Evolutionary conservation across 1,139 yeast species (phyloP).

Genomic region (Geotrichum candidum): DNA sequence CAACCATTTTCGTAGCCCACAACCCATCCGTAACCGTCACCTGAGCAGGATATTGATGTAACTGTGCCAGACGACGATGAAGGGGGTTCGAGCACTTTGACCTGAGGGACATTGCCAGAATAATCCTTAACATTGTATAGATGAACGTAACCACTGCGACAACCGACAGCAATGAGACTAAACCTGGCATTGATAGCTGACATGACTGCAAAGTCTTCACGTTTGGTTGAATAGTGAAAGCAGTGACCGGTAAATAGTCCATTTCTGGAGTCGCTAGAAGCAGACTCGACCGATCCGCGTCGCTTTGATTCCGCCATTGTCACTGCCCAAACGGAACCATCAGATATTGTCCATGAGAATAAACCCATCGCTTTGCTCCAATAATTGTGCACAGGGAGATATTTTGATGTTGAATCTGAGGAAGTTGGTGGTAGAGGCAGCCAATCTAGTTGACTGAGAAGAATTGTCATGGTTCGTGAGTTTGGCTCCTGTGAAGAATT

Average conservation of each 20-base stretch:
- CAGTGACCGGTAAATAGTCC: conserved; percentile 21
- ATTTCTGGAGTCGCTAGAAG: conserved; percentile 3
- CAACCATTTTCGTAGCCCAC: conserved; percentile 37
- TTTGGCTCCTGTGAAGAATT: not conserved
- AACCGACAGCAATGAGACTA: conserved; percentile 35
- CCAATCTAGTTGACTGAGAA: conserved; percentile 29
- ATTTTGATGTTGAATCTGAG: not conserved
- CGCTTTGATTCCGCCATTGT: conserved; percentile 21
- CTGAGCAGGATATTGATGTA: conserved; percentile 31
- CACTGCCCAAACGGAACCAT: conserved; percentile 19
- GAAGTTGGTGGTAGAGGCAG: conserved; percentile 11
- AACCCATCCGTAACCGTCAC: conserved; percentile 35
- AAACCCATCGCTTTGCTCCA: conserved; percentile 19
- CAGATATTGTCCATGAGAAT: conserved; percentile 15
- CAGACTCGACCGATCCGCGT: conserved; percentile 16
- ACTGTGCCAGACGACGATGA: conserved; percentile 30
- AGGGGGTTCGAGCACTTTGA: conserved; percentile 30
- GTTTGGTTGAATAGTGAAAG: conserved; percentile 22
- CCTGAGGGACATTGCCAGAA: conserved; percentile 29
- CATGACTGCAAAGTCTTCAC: conserved; percentile 25
- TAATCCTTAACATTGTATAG: conserved; percentile 35
- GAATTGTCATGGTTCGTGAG: conserved; percentile 21
- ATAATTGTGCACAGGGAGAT: conserved; percentile 2
- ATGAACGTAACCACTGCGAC: conserved; percentile 30
- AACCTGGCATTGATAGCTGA: conserved; percentile 37